Evolutionary conservation across 2,329 filamentous ascomycete species (phyloP).

Genomic region (Fusarium gaditjirri): DNA sequence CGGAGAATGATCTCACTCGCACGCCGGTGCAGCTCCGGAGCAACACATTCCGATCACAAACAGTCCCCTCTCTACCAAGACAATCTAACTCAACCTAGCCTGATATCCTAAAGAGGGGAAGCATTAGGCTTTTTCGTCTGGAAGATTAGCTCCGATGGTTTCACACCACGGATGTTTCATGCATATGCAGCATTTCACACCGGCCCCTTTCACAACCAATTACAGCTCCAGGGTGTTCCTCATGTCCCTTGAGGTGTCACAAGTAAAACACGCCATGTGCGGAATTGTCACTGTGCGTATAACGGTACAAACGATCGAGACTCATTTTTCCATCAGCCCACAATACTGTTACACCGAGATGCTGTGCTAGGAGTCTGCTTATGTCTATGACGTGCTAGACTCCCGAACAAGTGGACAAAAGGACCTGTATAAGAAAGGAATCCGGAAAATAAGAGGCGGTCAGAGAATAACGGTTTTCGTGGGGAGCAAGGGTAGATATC

Average conservation of each 20-base stretch:
- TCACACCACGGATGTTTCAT: background rate
- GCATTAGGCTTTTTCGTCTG: background rate
- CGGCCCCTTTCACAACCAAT: conserved; percentile 7
- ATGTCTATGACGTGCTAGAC: conserved; percentile 34
- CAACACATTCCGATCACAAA: background rate
- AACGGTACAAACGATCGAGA: background rate
- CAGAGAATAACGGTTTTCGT: background rate
- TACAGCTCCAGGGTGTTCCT: background rate
- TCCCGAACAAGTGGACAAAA: background rate
- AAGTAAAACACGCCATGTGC: conserved; percentile 1
- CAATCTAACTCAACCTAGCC: background rate
- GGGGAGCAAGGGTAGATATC: background rate
- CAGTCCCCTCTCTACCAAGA: background rate
- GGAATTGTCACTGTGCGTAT: background rate
- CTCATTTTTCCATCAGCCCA: background rate
- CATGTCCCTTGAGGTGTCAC: background rate
- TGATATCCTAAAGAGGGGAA: background rate
- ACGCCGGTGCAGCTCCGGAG: background rate
- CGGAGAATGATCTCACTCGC: conserved; percentile 4
- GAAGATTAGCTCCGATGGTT: conserved; percentile 20
- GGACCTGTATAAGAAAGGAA: background rate
- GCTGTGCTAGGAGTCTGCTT: background rate
- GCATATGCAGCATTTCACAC: conserved; percentile 19
- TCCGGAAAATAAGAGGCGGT: background rate
- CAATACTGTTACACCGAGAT: conserved; percentile 2